A percentile compares a stretch with the other conserved stretches of the same genome.
These are phyloP conservation scores for Rhynchospora pubera DNA, from an alignment of 176 grass and related monocot species.

Conservation along the genomic window DNA sequence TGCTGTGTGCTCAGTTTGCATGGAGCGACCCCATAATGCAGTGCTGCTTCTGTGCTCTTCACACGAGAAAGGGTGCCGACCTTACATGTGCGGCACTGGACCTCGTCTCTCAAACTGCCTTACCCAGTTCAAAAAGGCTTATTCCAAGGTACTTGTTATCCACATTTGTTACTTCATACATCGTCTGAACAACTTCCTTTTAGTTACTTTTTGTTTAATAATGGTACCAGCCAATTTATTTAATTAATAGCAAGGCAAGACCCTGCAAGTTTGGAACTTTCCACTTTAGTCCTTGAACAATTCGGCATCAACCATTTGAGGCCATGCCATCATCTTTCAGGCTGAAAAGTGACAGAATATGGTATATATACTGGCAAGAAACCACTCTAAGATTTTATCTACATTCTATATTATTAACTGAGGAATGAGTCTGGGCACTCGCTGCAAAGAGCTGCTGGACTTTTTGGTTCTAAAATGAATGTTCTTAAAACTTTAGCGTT, in stretches of 20 bases:
- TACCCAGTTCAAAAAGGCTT: conserved; percentile 65
- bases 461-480: not conserved
- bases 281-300: not conserved
- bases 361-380: not conserved
- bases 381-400: no score
- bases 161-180: not conserved
- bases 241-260: not conserved
- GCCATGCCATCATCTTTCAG: not conserved
- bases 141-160: conserved; percentile 22
- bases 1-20: conserved; percentile 70
- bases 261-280: not conserved
- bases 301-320: not conserved
- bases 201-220: not conserved
- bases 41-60: conserved; percentile 86
- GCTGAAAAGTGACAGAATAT: not conserved
- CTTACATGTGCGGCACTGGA: conserved; percentile 83
- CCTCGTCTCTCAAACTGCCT: conserved; percentile 78
- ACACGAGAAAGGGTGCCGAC: conserved; percentile 71
- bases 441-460: not conserved
- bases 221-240: not conserved
- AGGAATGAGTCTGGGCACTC: not conserved
- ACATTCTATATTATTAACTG: not conserved
- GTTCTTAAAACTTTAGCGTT: not conserved
- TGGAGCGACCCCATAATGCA: conserved; percentile 78
- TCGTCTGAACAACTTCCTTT: not conserved